Evolutionary conservation across 805 yeast genomes (phyloP), one percentile per base, ranked within the genome.

Genomic region (Blastobotrys americana): DNA sequence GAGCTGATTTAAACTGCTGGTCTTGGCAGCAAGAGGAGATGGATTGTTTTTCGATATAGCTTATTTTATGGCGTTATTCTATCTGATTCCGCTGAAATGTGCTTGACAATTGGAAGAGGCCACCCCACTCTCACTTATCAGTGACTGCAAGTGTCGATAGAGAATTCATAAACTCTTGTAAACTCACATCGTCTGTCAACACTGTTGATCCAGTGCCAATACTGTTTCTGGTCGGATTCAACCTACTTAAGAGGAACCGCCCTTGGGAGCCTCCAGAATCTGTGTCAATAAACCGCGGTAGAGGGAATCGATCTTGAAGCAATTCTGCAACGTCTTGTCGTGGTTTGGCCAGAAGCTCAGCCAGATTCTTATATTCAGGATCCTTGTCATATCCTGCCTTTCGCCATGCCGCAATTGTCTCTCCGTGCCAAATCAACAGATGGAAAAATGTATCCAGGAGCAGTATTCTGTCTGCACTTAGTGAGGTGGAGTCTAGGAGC

Each of bases 221-320:
- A 58, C 81, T 80, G 34, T 83, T 77, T 5, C 84, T 87, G 41
- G 95, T 82, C 39, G 97, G 97, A 63, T 89, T 89, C 65, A 89
- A 75, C 65, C 85, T 86, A 20, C 95, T 82, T 65, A 84, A 80
- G 64, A 89, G 74, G 71, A 89, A 89, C 71, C 97, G 78, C 2
- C 96, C 96, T 67, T 89, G 97, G 13, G 95, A 85, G 44, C 95
- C 96, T 55, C 96, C 95, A 57, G 89, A 96, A 63, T 89, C 96
- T 48, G 95, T 85, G 57, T 88, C 95, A 56, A 89, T 87, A 57
- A 88, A 89, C 68, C 97, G 76, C 41, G 97, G 97, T 58, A 89
- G 72, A 54, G 97, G 97, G 76, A 85, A 88, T 62, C 97, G 77
- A 60, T 89, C 96, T 35, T 82, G 76, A 56, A 89, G 76, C 50